Base-by-base conservation (phyloP, 176 grass and related monocot species). In the Triticum turgidum region DNA sequence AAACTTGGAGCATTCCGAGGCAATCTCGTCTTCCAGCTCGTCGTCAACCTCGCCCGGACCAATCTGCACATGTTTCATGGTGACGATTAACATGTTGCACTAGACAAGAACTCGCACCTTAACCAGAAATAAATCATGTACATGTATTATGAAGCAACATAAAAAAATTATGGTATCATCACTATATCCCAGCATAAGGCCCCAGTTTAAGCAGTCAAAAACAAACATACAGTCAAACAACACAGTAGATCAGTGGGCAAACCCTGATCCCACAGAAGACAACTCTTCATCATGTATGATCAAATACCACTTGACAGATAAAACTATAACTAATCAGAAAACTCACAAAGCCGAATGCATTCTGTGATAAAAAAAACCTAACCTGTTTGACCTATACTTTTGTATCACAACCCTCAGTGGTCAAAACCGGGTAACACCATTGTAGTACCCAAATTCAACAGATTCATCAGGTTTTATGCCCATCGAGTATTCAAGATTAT, bases 31-130 rank as follows among this genome's bases (percentile, higher is more conserved):
- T 89, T 99, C 97, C 13, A 96, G 85, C 71, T 99, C 94, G 21
- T 99, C 97, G 17, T 99, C 97, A 73, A 99, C 97, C 83, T 99
- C 94, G 18, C 94, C 97, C 10, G 94, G 97, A 29, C 97, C 94
- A 82, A 99, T 92, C 94, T 99, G 82, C 30, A 65, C 74, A 79
- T 58, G 73, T 76, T 92, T 61, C 74, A 86, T 8, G 7, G 9
- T 39, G 27, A 67, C 18, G 3, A n/a, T 64, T 78, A 18, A 52
- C 25, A 29, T 35, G 29, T 54, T 65, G 41, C 65, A 80, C 13
- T 22, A 4, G 47, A 74, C 56, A 79, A 64, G 73, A 78, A 17
- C 45, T 13, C 11, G 2, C 11, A 9, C 15, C 59, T 20, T 49
- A 49, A 45, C 38, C 42, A 21, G 7, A 87, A 59, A 64, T 10